Conservation (phyloP, 192 early-diverging fungal genomes). For the Dissophora globulifera region DNA sequence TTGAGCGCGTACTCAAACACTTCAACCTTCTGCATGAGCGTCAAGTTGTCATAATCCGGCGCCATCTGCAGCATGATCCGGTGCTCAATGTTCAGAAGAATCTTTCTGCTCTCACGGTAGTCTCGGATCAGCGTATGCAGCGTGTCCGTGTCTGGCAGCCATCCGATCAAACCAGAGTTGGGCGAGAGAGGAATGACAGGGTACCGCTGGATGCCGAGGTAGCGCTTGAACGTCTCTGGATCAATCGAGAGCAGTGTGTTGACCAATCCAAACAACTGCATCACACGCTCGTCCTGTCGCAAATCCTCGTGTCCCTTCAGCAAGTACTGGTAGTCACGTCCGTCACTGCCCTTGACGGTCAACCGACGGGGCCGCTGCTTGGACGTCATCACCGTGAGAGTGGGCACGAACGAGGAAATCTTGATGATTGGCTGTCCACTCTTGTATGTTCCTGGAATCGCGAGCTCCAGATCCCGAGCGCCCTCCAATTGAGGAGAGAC, state of each 20-base stretch:
- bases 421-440: conserved; percentile 87
- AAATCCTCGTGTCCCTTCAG: conserved; percentile 98
- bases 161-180: conserved; percentile 95
- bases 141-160: conserved; percentile 91
- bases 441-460: conserved; percentile 89
- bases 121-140: conserved; percentile 87
- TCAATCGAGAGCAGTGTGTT: conserved; percentile 88
- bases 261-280: conserved; percentile 98
- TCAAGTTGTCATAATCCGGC: conserved; percentile 90
- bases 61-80: conserved; percentile 91
- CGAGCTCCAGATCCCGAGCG: conserved; percentile 86
- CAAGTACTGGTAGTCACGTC: conserved; percentile 88
- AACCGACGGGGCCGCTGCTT: conserved; percentile 93
- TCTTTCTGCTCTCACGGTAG: conserved; percentile 85
- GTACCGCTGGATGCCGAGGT: conserved; percentile 90
- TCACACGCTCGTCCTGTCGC: conserved; percentile 97
- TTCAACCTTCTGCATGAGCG: conserved; percentile 90
- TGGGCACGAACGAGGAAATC: conserved; percentile 87
- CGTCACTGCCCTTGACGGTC: conserved; percentile 88
- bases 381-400: conserved; percentile 86
- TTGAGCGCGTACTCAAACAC: conserved; percentile 94
- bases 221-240: conserved; percentile 89
- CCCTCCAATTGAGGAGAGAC: conserved; percentile 89
- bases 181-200: conserved; percentile 94
- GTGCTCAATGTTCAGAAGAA: conserved; percentile 90